These are phyloP conservation scores for Achaetomium macrosporum DNA, from an alignment of 2,329 filamentous ascomycete species.

Conservation along the genomic window DNA sequence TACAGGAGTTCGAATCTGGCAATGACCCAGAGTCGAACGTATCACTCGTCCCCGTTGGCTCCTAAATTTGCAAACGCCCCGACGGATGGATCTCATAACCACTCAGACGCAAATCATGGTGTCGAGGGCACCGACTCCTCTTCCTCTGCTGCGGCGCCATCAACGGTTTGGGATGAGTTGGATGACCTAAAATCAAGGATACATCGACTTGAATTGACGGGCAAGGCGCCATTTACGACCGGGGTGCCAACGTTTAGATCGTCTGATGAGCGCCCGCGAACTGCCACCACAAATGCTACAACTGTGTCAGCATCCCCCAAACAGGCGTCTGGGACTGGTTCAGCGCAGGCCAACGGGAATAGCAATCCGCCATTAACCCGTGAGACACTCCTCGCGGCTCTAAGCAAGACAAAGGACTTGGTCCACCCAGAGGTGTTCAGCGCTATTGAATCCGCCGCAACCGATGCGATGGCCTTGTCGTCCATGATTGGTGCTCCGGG, in stretches of 20 bases:
- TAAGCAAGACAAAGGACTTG: slow-evolving; percentile 68
- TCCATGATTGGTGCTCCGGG: slow-evolving; percentile 70
- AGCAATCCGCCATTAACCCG: slow-evolving; percentile 35
- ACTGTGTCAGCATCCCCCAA: slow-evolving; percentile 89
- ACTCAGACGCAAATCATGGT: slow-evolving; percentile 37
- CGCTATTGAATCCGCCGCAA: slow-evolving; percentile 72
- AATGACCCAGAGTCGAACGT: slow-evolving; percentile 39
- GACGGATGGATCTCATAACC: slow-evolving; percentile 32
- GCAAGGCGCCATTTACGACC: slow-evolving; percentile 77
- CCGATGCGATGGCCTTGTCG: slow-evolving; percentile 73
- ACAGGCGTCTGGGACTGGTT: slow-evolving; percentile 34
- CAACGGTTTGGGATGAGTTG: slow-evolving; percentile 95
- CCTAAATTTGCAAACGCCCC: slow-evolving; percentile 37
- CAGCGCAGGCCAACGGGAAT: slow-evolving; percentile 39
- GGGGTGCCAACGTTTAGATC: slow-evolving; percentile 70
- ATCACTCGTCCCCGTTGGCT: slow-evolving; percentile 57
- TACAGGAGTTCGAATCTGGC: slow-evolving; percentile 37
- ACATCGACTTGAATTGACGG: slow-evolving; percentile 80
- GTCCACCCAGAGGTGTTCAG: slow-evolving; percentile 68
- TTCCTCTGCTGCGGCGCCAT: slow-evolving; percentile 79
- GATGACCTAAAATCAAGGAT: slow-evolving; percentile 94
- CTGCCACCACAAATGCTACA: slow-evolving; percentile 84
- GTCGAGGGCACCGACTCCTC: slow-evolving; percentile 77
- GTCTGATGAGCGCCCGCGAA: slow-evolving; percentile 76
- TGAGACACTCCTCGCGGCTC: slow-evolving; percentile 68